phyloP scores from a whole-genome alignment of 2,329 filamentous ascomycete species.

The Pseudogymnoascus sp. region DNA sequence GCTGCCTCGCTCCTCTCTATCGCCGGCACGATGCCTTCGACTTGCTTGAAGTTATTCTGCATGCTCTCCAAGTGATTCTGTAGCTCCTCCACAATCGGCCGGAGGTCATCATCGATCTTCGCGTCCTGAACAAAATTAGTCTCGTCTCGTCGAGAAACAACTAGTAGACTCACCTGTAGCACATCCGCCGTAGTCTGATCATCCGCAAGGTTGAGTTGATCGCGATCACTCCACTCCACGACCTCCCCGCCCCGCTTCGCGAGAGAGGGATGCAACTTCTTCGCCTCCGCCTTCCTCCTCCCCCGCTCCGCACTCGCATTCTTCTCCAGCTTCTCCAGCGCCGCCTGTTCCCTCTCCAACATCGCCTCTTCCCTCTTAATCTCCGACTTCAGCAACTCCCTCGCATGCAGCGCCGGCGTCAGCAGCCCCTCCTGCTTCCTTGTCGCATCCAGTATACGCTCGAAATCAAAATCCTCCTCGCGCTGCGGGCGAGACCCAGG shows the following conservation, averaged over 20 bases:
- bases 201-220: slow-evolving; percentile 13
- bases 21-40: slow-evolving; percentile 24
- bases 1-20: slow-evolving; percentile 24
- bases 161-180: not conserved
- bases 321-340: slow-evolving; percentile 42
- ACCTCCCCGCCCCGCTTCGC: slow-evolving; percentile 13
- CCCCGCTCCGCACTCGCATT: slow-evolving; percentile 49
- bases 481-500: slow-evolving; percentile 41
- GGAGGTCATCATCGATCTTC: slow-evolving; percentile 21
- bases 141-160: not conserved
- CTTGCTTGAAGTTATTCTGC: slow-evolving; percentile 25
- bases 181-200: not conserved
- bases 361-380: slow-evolving; percentile 47
- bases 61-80: slow-evolving; percentile 27
- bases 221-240: slow-evolving; percentile 14
- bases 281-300: slow-evolving; percentile 38
- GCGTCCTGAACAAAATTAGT: not conserved
- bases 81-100: slow-evolving; percentile 21
- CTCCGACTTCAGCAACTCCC: slow-evolving; percentile 52
- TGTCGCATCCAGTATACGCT: slow-evolving; percentile 54
- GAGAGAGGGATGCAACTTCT: slow-evolving; percentile 26
- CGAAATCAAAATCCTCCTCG: slow-evolving; percentile 56
- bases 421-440: slow-evolving; percentile 49
- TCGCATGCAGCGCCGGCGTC: slow-evolving; percentile 53
- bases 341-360: slow-evolving; percentile 47